Conservation (phyloP, 1,139 yeast genomes). For the Maudiozyma humilis region DNA sequence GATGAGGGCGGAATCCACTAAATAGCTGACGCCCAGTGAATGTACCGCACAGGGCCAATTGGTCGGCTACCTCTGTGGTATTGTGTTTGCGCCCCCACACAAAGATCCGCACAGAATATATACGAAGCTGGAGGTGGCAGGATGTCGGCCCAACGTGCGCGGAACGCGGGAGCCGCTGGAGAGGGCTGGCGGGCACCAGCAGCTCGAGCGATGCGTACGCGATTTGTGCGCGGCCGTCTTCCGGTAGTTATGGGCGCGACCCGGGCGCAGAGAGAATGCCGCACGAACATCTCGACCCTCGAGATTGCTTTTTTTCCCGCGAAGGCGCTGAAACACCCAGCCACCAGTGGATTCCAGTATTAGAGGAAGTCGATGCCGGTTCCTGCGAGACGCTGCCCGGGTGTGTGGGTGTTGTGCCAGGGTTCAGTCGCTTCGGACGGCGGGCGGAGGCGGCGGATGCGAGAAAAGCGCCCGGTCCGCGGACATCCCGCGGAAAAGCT, state of each 20-base stretch:
- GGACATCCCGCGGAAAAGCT: too few species aligned
- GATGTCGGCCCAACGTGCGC: neutral
- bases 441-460: too few species aligned
- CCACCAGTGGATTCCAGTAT: neutral
- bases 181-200: too few species aligned
- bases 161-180: neutral
- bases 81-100: too few species aligned
- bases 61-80: neutral
- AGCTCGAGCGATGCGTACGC: too few species aligned
- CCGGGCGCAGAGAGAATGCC: neutral
- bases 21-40: neutral
- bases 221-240: too few species aligned
- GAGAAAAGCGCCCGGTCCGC: too few species aligned
- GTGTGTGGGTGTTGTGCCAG: conserved; percentile 1
- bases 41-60: neutral
- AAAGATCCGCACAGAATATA: neutral
- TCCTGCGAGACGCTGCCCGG: neutral
- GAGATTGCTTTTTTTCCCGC: neutral
- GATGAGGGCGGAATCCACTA: neutral
- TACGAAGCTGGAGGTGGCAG: neutral
- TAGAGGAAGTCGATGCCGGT: neutral
- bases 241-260: neutral
- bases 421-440: neutral
- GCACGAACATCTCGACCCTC: neutral
- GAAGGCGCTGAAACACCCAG: neutral